These are phyloP conservation scores for Metarhizium brunneum DNA, from an alignment of 2,329 filamentous ascomycete genomes.

Conservation along the genomic window DNA sequence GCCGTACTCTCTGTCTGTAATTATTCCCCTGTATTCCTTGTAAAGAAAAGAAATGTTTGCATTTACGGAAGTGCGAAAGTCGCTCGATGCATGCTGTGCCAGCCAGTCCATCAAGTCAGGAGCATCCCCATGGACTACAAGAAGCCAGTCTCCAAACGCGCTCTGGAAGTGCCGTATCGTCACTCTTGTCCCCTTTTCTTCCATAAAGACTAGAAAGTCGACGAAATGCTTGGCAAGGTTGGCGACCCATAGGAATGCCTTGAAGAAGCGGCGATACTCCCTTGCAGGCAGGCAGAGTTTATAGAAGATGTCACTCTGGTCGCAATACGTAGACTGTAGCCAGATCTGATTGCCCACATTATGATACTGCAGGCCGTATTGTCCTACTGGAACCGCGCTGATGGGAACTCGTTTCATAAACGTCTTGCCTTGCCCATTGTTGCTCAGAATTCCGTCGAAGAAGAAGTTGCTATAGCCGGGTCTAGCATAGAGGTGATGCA, in stretches of 20 bases:
- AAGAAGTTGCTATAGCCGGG: slow-evolving; percentile 29
- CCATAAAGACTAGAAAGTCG: slow-evolving; percentile 46
- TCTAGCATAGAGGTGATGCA: slow-evolving; percentile 40
- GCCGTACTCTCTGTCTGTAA: slow-evolving; percentile 19
- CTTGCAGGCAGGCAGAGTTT: slow-evolving; percentile 43
- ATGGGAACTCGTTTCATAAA: slow-evolving; percentile 52
- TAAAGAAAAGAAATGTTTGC: slow-evolving; percentile 55
- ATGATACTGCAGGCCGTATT: slow-evolving; percentile 45
- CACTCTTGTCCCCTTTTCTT: slow-evolving; percentile 25
- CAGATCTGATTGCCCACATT: slow-evolving; percentile 49
- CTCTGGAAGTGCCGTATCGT: slow-evolving; percentile 46
- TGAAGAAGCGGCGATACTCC: slow-evolving; percentile 54
- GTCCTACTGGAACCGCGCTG: slow-evolving; percentile 51
- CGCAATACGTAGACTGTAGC: slow-evolving; percentile 46
- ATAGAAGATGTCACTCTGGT: slow-evolving; percentile 48
- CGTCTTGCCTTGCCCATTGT: slow-evolving; percentile 24
- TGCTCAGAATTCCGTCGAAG: slow-evolving; percentile 52
- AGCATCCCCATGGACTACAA: slow-evolving; percentile 30
- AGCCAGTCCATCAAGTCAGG: slow-evolving; percentile 46
- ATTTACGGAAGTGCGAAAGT: slow-evolving; percentile 55
- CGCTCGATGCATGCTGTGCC: slow-evolving; percentile 31
- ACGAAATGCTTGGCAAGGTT: slow-evolving; percentile 63
- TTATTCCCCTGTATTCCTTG: slow-evolving; percentile 50
- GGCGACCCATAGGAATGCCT: slow-evolving; percentile 61
- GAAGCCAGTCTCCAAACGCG: slow-evolving; percentile 50